Base-by-base conservation (phyloP, 352 stramenopile genomes). In the Peronosclerospora sorghi region DNA sequence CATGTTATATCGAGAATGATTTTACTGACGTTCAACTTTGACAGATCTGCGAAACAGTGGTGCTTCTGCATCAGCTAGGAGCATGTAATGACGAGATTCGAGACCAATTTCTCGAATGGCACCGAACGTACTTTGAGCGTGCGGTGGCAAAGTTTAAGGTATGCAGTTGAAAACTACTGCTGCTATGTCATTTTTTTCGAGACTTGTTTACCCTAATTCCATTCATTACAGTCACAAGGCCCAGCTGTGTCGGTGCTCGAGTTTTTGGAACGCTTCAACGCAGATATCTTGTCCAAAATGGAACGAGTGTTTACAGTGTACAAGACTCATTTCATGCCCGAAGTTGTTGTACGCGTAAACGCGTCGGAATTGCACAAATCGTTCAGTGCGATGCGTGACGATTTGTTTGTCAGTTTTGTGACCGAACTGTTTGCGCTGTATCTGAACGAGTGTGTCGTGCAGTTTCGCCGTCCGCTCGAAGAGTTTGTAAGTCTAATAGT, bases 81-180 rank as follows among this genome's bases (percentile, higher is more conserved):
- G 68, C 65, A 4, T 86, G 75, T 52, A 82, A 59, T 20, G 62
- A 84, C 15, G 69, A 89, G 21, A 83, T 86, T 48, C 79, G 75
- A 4, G 73, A 88, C 41, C 80, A 88, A 29, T 92, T 90, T 54
- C 51, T 92, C 7, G 68, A 87, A 28, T 92, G 80, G 80, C 75
- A 92, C 36, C 71, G 88, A 40, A 27, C 45, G 19, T 80, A 85
- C 47, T 87, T 92, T 60, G 61, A 78, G 8, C 62, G 65, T 30
- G 51, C 48, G 13, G 45, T 86, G n/a, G 52, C 52, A 24, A 41
- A 48, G 17, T 85, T 76, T 56, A 67, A 76, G 50, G 70, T 81
- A 57, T 18, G 26, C 8, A 39, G 32, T 15, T 20, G 10, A 7
- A 26, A 26, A 14, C 19, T 12, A 13, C 14, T 43, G 26, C 2